Conservation (phyloP, 2,329 filamentous ascomycete genomes). For the Paracoccidioides brasiliensis region DNA sequence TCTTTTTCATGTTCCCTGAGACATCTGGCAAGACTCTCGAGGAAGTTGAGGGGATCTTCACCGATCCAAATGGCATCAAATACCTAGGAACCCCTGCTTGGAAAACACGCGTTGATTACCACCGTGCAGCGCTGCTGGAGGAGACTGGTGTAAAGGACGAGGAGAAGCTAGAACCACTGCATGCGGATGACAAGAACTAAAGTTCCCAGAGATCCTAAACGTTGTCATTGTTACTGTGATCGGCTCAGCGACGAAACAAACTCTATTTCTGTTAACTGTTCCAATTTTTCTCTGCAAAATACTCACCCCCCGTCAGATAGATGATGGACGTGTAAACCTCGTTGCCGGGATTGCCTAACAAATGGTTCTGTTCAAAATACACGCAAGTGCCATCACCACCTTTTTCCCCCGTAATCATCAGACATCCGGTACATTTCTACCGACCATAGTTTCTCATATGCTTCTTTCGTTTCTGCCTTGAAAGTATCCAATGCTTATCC, state of each 20-base stretch:
- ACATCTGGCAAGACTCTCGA: slow-evolving; percentile 63
- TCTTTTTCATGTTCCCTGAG: slow-evolving; percentile 53
- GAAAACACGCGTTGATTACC: slow-evolving; percentile 24
- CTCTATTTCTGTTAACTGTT: too few species aligned
- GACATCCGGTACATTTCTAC: too few species aligned
- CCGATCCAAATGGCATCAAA: slow-evolving; percentile 22
- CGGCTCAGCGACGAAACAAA: background rate
- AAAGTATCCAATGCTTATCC: too few species aligned
- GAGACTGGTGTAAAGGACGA: slow-evolving; percentile 16
- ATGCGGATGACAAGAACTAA: background rate
- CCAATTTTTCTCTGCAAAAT: too few species aligned
- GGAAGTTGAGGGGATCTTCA: slow-evolving; percentile 63
- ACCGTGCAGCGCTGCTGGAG: slow-evolving; percentile 20
- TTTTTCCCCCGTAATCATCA: too few species aligned
- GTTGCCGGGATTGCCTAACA: too few species aligned
- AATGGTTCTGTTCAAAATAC: too few species aligned
- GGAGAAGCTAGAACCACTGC: slow-evolving; percentile 7
- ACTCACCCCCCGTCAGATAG: too few species aligned
- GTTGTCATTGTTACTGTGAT: background rate
- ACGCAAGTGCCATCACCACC: too few species aligned
- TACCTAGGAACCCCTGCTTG: slow-evolving; percentile 27
- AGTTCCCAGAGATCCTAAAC: background rate
- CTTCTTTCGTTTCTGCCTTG: too few species aligned
- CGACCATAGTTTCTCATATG: too few species aligned
- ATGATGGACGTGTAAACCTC: too few species aligned